phyloP scores from a whole-genome alignment of 2,329 filamentous ascomycete species.

The Exophiala xenobiotica region DNA sequence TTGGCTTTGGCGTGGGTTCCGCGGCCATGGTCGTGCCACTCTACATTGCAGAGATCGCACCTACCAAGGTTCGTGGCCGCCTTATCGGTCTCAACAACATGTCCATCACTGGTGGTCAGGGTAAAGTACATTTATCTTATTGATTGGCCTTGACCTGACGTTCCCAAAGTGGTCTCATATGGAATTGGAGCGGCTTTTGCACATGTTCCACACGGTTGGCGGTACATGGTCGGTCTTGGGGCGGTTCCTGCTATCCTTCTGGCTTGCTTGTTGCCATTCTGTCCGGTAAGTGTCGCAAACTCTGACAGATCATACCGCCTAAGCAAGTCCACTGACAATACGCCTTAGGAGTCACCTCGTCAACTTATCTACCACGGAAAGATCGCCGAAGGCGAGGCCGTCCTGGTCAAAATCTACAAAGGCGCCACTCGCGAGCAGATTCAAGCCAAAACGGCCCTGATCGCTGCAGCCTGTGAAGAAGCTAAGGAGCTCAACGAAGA shows the following conservation, averaged over 20 bases:
- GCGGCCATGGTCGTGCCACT: constrained; percentile 73
- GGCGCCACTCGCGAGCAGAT: constrained; percentile 70
- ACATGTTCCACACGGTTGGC: constrained; percentile 42
- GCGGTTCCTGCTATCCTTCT: constrained; percentile 74
- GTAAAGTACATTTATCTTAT: constrained; percentile 40
- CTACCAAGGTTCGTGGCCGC: constrained; percentile 50
- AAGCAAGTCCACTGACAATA: constrained; percentile 55
- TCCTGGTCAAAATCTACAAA: constrained; percentile 63
- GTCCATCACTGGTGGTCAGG: constrained; percentile 83
- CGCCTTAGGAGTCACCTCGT: constrained; percentile 66
- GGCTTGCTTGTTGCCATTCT: constrained; percentile 62
- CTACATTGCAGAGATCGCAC: constrained; percentile 54
- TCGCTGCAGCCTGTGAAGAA: constrained; percentile 21
- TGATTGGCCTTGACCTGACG: background rate
- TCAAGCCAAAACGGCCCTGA: constrained; percentile 38
- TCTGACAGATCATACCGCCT: constrained; percentile 73
- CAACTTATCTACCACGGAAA: constrained; percentile 36
- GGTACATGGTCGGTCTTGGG: constrained; percentile 84
- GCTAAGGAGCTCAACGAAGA: constrained; percentile 19
- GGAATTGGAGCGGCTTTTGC: constrained; percentile 73
- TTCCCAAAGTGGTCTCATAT: constrained; percentile 58
- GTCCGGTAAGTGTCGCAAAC: constrained; percentile 87
- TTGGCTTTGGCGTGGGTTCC: constrained; percentile 48
- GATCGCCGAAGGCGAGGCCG: constrained; percentile 57
- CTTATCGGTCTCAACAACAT: constrained; percentile 63